Evolutionary conservation across 495 filamentous ascomycete species (phyloP), one percentile per base, ranked within the genome.

Genomic region (Neurospora discreta): DNA sequence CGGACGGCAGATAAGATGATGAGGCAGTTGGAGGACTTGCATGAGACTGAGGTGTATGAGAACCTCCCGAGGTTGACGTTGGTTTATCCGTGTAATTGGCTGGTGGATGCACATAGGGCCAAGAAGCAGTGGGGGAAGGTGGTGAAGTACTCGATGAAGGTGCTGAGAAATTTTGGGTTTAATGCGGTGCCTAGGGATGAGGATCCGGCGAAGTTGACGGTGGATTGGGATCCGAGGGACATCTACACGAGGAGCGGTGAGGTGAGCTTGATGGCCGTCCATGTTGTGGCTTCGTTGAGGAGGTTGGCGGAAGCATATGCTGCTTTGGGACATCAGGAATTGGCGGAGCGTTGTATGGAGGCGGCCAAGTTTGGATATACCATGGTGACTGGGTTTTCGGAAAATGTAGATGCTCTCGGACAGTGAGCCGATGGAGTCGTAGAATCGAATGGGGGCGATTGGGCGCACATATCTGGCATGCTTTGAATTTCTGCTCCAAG

Each of bases 151-250:
- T 76, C 76, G 15, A 58, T 74, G 15, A 77, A 81, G 70, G 77
- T 83, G 69, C 70, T 85, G 68, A 72, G 81, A 44, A 84, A 84
- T 70, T 85, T 85, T 75, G 83, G 82, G 10, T 82, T 84, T 71
- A n/a, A 73, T 18, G 52, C 52, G 15, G 75, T 77, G 20, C 74
- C 74, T 40, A 52, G 70, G 16, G 75, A 76, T 44, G 75, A 78
- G 23, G 75, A 70, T 18, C 75, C 58, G 7, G 71, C 75, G 1
- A 58, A 69, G n/a, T 65, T 68, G 36, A 69, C 39, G 26, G 23
- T 18, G 6, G 70, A 39, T 3, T 80, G 79, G 75, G 76, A 79
- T 30, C 77, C 78, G n/a, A 72, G 69, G n/a, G 69, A 73, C 39
- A 74, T 81, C 0, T 80, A 69, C 38, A 68, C 69, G 3, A 46